Evolutionary conservation across 768 basidiomycete species (phyloP).

Genomic region (Mycena amicta): DNA sequence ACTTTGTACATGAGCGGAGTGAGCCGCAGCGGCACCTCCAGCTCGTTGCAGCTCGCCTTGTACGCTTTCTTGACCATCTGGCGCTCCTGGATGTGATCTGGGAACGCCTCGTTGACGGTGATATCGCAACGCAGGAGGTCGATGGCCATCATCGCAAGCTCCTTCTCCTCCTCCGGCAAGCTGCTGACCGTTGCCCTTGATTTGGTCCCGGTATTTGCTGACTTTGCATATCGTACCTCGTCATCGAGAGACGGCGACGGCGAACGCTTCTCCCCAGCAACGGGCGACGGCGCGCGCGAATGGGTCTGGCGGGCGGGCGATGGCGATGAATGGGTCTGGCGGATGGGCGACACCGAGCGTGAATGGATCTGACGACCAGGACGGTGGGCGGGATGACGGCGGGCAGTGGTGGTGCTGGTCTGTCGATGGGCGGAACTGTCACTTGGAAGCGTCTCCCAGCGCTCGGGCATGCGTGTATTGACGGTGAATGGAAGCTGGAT

Average conservation of each 20-base stretch:
- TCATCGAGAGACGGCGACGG: neutral
- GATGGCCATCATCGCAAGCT: constrained; percentile 24
- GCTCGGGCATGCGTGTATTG: neutral
- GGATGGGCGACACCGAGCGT: no score
- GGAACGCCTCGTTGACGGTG: constrained; percentile 25
- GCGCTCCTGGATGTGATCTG: constrained; percentile 17
- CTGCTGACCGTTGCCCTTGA: constrained; percentile 22
- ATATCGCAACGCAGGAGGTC: constrained; percentile 20
- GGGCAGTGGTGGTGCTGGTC: no score
- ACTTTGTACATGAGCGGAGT: constrained; percentile 22
- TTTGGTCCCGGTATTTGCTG: constrained; percentile 4
- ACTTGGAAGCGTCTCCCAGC: neutral
- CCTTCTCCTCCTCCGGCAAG: constrained; percentile 11
- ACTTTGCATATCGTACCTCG: neutral
- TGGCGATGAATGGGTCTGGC: neutral
- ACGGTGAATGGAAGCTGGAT: neutral
- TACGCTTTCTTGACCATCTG: constrained; percentile 20
- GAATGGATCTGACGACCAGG: no score
- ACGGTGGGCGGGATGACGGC: no score
- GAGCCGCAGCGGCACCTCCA: constrained; percentile 6
- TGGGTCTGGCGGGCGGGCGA: neutral
- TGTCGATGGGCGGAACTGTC: no score
- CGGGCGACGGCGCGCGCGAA: neutral
- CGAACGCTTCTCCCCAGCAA: constrained; percentile 6
- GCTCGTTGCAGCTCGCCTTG: constrained; percentile 13